Evolutionary conservation across 2,329 filamentous ascomycete species (phyloP).

Genomic region (Sporothrix pallida): DNA sequence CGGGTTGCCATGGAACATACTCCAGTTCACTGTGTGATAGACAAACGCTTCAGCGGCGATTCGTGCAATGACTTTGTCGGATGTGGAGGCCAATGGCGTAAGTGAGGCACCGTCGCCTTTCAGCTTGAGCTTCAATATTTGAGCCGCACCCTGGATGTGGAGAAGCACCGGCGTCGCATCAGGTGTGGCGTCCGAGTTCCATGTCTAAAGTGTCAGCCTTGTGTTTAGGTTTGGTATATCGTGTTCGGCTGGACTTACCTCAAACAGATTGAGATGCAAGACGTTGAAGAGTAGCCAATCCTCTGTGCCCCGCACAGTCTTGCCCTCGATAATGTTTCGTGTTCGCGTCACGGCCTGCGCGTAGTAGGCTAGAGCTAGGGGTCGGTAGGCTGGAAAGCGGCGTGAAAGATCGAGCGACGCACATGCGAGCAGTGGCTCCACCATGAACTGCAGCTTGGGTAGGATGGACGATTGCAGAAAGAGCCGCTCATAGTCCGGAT

Average conservation of each 20-base stretch:
- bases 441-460: constrained; percentile 24
- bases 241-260: not conserved
- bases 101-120: not conserved
- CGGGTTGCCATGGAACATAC: constrained; percentile 21
- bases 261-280: constrained; percentile 13
- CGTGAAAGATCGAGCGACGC: constrained; percentile 24
- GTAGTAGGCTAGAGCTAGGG: constrained; percentile 17
- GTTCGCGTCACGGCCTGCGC: constrained; percentile 21
- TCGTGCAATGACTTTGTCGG: constrained; percentile 12
- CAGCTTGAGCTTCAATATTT: constrained; percentile 23
- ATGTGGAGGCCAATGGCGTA: not conserved
- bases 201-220: not conserved
- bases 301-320: constrained; percentile 16
- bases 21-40: constrained; percentile 24
- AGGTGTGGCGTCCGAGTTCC: not conserved
- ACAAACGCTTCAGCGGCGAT: constrained; percentile 24
- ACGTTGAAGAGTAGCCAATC: constrained; percentile 28
- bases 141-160: constrained; percentile 20
- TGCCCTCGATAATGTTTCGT: constrained; percentile 2
- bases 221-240: not conserved
- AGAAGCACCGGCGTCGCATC: constrained; percentile 3
- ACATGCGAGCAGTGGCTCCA: constrained; percentile 25
- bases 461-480: constrained; percentile 26
- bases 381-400: constrained; percentile 20
- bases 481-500: constrained; percentile 13